Base-by-base conservation (phyloP, 2,329 filamentous ascomycete species). In the Pseudogymnoascus sp. region DNA sequence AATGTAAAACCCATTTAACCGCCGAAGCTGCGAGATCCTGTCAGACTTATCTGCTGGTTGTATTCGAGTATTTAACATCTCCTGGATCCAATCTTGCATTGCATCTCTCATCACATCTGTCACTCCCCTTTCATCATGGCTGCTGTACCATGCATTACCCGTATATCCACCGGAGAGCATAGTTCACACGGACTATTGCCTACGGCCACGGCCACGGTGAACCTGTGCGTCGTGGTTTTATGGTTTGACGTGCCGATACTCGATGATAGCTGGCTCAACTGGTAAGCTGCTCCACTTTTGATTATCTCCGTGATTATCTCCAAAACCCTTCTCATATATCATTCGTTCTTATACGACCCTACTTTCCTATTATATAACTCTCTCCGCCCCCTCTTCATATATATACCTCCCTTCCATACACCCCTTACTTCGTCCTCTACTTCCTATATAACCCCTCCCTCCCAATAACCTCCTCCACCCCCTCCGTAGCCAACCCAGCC, bases 401-500 rank as follows among this genome's bases (percentile, higher is more conserved):
- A 26, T 26, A 26, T 6, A 26, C 24, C 1, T 26, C 5, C 5
- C 5, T 26, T 4, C 3, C 24, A 26, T 26, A 26, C 24, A 4
- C 26, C 40, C 2, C 19, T 24, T 13, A 21, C 40, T 6, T 19
- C 40, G 1, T 44, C 19, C 67, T 75, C 76, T 74, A 31, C 66
- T 69, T 74, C 31, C 66, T 69, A 74, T 91, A 91, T 64, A 91
- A 66, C 1, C 71, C 73, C 68, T 84, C 77, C 10, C 76, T 74
- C 65, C 80, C 73, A 29, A 92, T 80, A 82, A 85, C 90, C 21
- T 72, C 74, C 56, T 75, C 76, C 0, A 92, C 82, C 1, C 79
- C 78, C 1, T 74, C 72, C 0, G 83, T 84, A 35, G 90, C 86
- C 66, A 90, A 70, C 62, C 71, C 70, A 16, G 71, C 71, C 61